These are phyloP conservation scores for Epicoccum nigrum DNA, from an alignment of 2,329 filamentous ascomycete genomes.

Conservation along the genomic window DNA sequence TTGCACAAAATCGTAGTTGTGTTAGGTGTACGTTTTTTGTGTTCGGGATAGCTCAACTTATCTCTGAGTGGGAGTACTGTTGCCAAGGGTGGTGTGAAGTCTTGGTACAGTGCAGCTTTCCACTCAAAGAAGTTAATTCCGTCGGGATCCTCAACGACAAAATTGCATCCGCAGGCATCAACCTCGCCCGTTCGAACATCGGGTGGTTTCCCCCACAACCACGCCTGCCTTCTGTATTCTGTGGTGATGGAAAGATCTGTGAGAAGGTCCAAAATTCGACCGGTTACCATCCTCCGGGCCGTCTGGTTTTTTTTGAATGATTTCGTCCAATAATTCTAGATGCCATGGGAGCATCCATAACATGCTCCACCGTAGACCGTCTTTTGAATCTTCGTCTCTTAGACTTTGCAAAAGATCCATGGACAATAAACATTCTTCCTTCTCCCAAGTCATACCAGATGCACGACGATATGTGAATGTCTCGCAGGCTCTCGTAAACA, in stretches of 20 bases:
- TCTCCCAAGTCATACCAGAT: background rate
- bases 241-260: slow-evolving; percentile 1
- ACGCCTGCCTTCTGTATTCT: slow-evolving; percentile 10
- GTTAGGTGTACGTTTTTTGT: slow-evolving; percentile 41
- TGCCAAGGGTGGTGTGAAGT: background rate
- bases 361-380: background rate
- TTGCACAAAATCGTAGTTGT: slow-evolving; percentile 42
- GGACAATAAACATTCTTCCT: background rate
- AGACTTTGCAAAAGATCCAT: background rate
- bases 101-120: background rate
- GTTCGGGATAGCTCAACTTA: background rate
- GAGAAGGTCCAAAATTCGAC: background rate
- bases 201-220: slow-evolving; percentile 48
- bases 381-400: background rate
- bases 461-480: background rate
- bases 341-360: background rate
- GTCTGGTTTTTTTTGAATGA: background rate
- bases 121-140: background rate
- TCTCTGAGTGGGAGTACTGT: background rate
- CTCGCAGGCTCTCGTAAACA: background rate
- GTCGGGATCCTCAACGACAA: too few relatives aligned
- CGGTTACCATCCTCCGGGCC: background rate
- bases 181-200: background rate
- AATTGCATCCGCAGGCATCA: background rate
- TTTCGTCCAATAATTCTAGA: background rate